Evolutionary conservation across 768 basidiomycete genomes (phyloP).

Genomic region (Pleurotus sapidus): DNA sequence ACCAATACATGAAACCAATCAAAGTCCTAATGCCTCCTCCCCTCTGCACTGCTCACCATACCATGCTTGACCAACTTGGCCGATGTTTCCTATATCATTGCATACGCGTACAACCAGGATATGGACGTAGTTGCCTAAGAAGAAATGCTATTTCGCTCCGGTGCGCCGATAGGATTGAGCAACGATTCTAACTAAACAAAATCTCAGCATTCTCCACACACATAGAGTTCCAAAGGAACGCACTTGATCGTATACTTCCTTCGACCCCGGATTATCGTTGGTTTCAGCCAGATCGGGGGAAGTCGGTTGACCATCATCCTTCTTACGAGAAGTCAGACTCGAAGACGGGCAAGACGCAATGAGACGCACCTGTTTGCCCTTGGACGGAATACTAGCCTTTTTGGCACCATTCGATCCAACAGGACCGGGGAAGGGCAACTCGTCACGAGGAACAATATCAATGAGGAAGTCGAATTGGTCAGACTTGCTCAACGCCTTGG

Average conservation of each 20-base stretch:
- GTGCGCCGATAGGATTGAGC: neutral
- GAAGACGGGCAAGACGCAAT: neutral
- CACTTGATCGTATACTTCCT: slow-evolving; percentile 3
- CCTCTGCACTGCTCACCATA: neutral
- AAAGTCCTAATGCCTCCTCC: neutral
- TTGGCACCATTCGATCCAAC: slow-evolving; percentile 1
- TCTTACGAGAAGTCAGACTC: neutral
- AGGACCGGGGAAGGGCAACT: slow-evolving; percentile 35
- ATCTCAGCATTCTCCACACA: neutral
- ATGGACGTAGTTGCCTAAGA: neutral
- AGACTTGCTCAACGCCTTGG: slow-evolving; percentile 86
- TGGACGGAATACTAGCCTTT: neutral
- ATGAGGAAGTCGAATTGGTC: slow-evolving; percentile 98
- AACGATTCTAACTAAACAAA: neutral
- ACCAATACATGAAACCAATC: neutral
- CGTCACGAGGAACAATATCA: slow-evolving; percentile 91
- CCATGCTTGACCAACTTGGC: neutral
- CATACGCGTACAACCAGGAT: no score
- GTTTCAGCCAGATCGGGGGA: neutral
- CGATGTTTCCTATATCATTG: neutral
- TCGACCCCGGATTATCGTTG: neutral
- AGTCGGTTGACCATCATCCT: neutral
- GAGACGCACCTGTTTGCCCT: slow-evolving; percentile 1
- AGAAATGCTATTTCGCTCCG: neutral
- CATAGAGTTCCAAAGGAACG: neutral